Percentiles rank a stretch among this genome's conserved stretches.
Evolutionary conservation across 108 stramenopile genomes (phyloP).

Genomic region (Nannochloropsis granulata): DNA sequence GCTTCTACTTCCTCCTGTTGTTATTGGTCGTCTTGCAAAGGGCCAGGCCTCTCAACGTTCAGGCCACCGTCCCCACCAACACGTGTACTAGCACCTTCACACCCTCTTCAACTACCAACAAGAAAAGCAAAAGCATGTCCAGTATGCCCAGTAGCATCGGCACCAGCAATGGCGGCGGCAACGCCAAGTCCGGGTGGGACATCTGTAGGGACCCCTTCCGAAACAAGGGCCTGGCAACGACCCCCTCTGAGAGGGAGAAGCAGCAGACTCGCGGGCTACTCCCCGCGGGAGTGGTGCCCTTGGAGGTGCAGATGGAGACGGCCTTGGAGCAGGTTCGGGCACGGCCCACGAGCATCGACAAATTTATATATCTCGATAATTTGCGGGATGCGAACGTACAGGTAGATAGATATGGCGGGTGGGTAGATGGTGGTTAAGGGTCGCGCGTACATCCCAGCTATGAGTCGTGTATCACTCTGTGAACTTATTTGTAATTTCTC

Average conservation of each 20-base stretch:
- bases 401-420: background rate
- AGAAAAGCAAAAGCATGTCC: background rate
- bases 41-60: too few species aligned
- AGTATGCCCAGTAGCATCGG: background rate
- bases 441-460: too few species aligned
- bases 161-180: background rate
- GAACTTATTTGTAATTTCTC: too few species aligned
- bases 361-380: conserved; percentile 74
- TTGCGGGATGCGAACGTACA: conserved; percentile 92
- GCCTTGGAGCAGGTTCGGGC: conserved; percentile 33
- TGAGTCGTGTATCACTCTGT: too few species aligned
- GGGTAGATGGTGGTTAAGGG: too few species aligned
- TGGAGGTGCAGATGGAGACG: conserved; percentile 35
- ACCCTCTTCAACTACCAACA: background rate
- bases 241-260: conserved; percentile 1
- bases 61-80: too few species aligned
- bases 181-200: background rate
- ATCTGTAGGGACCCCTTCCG: background rate
- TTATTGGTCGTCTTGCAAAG: too few species aligned
- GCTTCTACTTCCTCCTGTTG: too few species aligned
- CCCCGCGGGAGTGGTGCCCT: conserved; percentile 30
- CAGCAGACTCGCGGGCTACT: conserved; percentile 25
- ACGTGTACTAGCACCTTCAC: too few species aligned
- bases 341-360: conserved; percentile 70
- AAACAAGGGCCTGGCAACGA: conserved; percentile 28